Evolutionary conservation across 2,329 filamentous ascomycete species (phyloP).

Genomic region (Parascedosporium putredinis): DNA sequence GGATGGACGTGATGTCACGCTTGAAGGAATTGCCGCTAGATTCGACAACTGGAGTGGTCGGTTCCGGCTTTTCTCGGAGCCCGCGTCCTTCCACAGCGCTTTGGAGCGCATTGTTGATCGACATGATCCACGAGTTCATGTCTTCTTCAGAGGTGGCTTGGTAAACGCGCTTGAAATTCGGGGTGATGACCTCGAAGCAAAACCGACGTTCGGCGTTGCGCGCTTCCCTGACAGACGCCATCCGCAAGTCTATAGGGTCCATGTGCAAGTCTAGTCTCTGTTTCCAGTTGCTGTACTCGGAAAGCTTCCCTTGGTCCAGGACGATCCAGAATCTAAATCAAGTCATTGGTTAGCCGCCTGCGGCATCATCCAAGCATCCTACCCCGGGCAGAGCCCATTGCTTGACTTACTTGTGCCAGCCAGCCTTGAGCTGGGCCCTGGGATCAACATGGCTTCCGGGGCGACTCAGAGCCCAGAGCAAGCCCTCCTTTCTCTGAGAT

Average conservation of each 20-base stretch:
- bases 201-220: slow-evolving; percentile 90
- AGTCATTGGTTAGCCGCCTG: not conserved
- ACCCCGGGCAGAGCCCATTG: no score
- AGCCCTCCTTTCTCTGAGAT: slow-evolving; percentile 78
- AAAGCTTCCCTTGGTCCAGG: slow-evolving; percentile 88
- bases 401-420: slow-evolving; percentile 92
- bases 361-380: not conserved
- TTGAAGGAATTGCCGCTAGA: slow-evolving; percentile 40
- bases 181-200: slow-evolving; percentile 97
- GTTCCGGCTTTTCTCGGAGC: slow-evolving; percentile 38
- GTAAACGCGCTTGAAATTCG: slow-evolving; percentile 90
- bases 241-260: slow-evolving; percentile 92
- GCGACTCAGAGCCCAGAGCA: slow-evolving; percentile 87
- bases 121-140: slow-evolving; percentile 91
- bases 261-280: slow-evolving; percentile 93
- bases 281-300: slow-evolving; percentile 99
- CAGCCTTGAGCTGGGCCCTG: slow-evolving; percentile 76
- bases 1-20: slow-evolving; percentile 81
- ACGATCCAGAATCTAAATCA: slow-evolving; percentile 85
- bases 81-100: slow-evolving; percentile 83
- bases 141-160: slow-evolving; percentile 97
- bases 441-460: slow-evolving; percentile 93
- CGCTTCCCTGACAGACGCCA: slow-evolving; percentile 93
- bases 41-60: not conserved
- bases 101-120: slow-evolving; percentile 95